phyloP scores from a whole-genome alignment of 1,284 basidiomycete genomes.

The Rhodofomes roseus region DNA sequence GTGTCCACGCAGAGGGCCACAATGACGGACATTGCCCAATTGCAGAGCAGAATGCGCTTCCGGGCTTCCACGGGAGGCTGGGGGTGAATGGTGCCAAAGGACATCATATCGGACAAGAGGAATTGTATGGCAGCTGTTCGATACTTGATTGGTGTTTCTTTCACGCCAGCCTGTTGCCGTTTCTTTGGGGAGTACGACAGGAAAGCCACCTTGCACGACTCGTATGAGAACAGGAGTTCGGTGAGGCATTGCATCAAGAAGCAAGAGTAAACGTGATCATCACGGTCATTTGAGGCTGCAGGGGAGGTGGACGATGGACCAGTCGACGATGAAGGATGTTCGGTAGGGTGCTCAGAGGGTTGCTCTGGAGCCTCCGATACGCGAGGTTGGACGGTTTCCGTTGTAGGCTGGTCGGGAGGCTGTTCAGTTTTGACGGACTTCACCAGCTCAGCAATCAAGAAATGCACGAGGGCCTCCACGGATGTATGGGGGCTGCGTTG shows the following conservation, averaged over 20 bases:
- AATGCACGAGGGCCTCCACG: constrained; percentile 67
- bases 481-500: constrained; percentile 35
- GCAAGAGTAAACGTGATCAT: constrained; percentile 66
- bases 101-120: constrained; percentile 74
- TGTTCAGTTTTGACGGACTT: constrained; percentile 45
- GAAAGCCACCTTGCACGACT: constrained; percentile 87
- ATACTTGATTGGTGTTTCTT: constrained; percentile 53
- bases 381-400: constrained; percentile 9
- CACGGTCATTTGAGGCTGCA: constrained; percentile 12
- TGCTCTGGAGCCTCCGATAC: neutral
- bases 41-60: constrained; percentile 64
- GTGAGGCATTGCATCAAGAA: constrained; percentile 92
- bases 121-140: constrained; percentile 71
- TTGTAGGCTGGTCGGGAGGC: constrained; percentile 6
- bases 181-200: constrained; percentile 77
- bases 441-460: constrained; percentile 72
- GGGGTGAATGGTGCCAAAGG: constrained; percentile 69
- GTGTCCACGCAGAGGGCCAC: constrained; percentile 91
- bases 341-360: neutral
- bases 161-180: constrained; percentile 55
- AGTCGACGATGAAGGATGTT: neutral
- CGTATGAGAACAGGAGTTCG: constrained; percentile 92
- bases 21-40: constrained; percentile 90
- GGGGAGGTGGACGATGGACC: neutral
- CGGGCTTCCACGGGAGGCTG: constrained; percentile 52